phyloP scores from a whole-genome alignment of 2,329 filamentous ascomycete species.

The Penicillium sp. region DNA sequence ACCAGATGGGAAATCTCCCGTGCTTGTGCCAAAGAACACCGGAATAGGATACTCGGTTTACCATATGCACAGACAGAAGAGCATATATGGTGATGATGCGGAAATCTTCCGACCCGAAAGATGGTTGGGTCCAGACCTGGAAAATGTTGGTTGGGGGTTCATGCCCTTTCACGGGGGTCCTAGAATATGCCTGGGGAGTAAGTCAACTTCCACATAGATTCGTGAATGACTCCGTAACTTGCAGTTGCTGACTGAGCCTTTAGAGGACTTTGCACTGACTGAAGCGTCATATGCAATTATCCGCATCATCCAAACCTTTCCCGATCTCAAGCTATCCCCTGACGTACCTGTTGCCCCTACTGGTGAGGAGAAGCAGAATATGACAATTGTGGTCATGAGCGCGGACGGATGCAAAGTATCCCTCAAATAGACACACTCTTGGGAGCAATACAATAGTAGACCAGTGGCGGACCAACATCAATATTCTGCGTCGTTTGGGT shows the following conservation, averaged over 20 bases:
- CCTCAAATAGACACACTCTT: conserved; percentile 14
- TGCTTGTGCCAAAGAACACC: background rate
- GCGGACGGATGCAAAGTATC: conserved; percentile 24
- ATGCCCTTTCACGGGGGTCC: conserved; percentile 6
- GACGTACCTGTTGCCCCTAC: conserved; percentile 11
- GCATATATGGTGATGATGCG: conserved; percentile 2
- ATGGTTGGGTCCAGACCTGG: conserved; percentile 1
- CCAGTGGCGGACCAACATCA: background rate
- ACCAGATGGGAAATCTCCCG: background rate
- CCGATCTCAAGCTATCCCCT: background rate
- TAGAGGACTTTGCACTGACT: conserved; percentile 4
- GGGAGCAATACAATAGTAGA: background rate
- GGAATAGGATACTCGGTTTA: conserved; percentile 4
- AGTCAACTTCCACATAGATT: background rate
- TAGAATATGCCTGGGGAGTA: conserved; percentile 2
- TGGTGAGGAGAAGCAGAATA: conserved; percentile 22
- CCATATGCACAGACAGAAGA: conserved; percentile 2
- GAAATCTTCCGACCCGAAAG: conserved; percentile 3
- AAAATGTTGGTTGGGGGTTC: conserved; percentile 3
- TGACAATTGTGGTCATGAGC: conserved; percentile 26
- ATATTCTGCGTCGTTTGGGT: background rate
- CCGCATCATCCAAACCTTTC: conserved; percentile 17
- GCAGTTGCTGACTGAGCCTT: background rate
- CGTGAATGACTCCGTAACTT: background rate
- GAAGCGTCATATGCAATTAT: conserved; percentile 7